These are phyloP conservation scores for Mycosphaerelloides madeirae DNA, from an alignment of 2,329 filamentous ascomycete species.

Conservation along the genomic window DNA sequence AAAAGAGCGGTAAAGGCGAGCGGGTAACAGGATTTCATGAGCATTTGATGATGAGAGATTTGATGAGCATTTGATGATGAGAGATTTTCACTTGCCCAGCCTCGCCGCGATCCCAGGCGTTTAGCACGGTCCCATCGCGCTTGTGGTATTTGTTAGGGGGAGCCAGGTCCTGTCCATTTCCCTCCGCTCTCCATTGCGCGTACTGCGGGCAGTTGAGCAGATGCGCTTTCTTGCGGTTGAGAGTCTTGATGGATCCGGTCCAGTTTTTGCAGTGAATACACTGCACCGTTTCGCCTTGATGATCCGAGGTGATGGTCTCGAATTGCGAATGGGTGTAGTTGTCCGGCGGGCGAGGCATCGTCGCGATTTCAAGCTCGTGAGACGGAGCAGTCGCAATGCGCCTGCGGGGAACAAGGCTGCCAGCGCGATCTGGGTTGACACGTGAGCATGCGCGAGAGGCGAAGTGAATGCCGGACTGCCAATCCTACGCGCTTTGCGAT, in stretches of 20 bases:
- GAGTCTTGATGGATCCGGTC: conserved; percentile 29
- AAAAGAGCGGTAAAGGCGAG: conserved; percentile 2
- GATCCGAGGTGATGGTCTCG: conserved; percentile 21
- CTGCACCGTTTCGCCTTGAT: conserved; percentile 27
- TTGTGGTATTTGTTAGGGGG: conserved; percentile 30
- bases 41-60: background rate
- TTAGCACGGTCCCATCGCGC: conserved; percentile 19
- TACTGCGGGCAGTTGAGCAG: conserved; percentile 28
- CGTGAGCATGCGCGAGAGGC: too few relatives aligned
- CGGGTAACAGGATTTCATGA: background rate
- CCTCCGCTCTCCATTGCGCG: conserved; percentile 26
- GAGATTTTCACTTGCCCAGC: conserved; percentile 15
- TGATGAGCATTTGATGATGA: too few relatives aligned
- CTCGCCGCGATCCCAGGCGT: conserved; percentile 16
- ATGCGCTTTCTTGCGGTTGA: conserved; percentile 32
- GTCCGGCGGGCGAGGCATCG: conserved; percentile 25
- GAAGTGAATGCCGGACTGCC: too few relatives aligned
- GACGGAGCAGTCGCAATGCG: too few relatives aligned
- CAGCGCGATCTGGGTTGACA: too few relatives aligned
- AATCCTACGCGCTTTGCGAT: too few relatives aligned
- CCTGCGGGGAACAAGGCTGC: too few relatives aligned
- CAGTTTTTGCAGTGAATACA: conserved; percentile 31
- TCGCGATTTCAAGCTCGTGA: too few relatives aligned
- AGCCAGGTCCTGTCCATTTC: conserved; percentile 31
- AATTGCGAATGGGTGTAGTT: conserved; percentile 28